Percentiles rank a stretch among this genome's conserved stretches.
Evolutionary conservation across 1,284 basidiomycete species (phyloP).

Genomic region (Acaromyces ingoldii): DNA sequence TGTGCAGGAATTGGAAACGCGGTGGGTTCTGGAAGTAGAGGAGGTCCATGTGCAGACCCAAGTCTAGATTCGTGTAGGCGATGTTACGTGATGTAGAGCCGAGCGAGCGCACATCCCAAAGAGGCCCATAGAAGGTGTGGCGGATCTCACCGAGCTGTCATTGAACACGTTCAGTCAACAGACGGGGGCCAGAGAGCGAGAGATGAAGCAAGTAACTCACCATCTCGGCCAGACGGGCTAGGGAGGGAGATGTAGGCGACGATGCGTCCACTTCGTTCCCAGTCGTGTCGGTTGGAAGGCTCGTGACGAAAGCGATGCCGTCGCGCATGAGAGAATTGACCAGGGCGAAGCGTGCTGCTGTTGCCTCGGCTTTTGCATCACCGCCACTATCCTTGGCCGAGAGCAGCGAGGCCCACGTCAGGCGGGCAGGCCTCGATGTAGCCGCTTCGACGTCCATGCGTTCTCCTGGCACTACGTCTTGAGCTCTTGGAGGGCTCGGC

Average conservation of each 20-base stretch:
- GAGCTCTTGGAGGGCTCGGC: background rate
- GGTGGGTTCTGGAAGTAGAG: slow-evolving; percentile 61
- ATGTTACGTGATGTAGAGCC: slow-evolving; percentile 69
- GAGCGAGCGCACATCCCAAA: slow-evolving; percentile 83
- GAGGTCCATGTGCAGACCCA: slow-evolving; percentile 84
- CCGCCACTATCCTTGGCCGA: background rate
- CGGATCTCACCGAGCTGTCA: slow-evolving; percentile 72
- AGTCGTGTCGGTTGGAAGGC: slow-evolving; percentile 59
- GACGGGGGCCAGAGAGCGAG: no score
- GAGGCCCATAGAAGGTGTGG: slow-evolving; percentile 79
- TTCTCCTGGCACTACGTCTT: background rate
- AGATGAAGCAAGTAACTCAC: slow-evolving; percentile 15
- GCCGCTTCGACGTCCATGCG: slow-evolving; percentile 4
- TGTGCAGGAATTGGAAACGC: slow-evolving; percentile 85
- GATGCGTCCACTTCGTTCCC: slow-evolving; percentile 15
- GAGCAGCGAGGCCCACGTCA: slow-evolving; percentile 5
- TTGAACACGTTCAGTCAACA: no score
- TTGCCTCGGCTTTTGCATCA: background rate
- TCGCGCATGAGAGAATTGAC: slow-evolving; percentile 53
- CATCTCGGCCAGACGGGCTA: slow-evolving; percentile 49
- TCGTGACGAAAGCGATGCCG: slow-evolving; percentile 58
- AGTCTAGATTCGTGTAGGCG: slow-evolving; percentile 84
- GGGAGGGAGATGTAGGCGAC: slow-evolving; percentile 12
- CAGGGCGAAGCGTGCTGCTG: slow-evolving; percentile 23
- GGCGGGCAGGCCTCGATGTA: background rate